phyloP scores from a whole-genome alignment of 768 basidiomycete genomes.

The Termitomyces eurrhizus region DNA sequence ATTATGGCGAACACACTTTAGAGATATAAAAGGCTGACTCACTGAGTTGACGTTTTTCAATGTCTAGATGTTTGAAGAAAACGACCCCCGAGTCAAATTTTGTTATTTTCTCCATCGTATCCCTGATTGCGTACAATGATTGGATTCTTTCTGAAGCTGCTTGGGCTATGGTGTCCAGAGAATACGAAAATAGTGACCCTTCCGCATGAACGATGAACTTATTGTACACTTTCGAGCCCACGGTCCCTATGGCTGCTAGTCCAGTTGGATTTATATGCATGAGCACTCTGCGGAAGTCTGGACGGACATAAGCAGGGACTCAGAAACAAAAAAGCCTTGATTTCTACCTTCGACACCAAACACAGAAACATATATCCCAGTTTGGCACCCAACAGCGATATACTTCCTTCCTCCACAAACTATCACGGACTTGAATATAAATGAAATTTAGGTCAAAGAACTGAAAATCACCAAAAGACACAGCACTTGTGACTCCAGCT shows the following conservation, averaged over 20 bases:
- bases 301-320: not conserved
- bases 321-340: no score
- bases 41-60: conserved; percentile 58
- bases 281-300: conserved; percentile 63
- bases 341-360: conserved; percentile 50
- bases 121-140: conserved; percentile 38
- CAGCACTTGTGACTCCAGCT: conserved; percentile 60
- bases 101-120: conserved; percentile 59
- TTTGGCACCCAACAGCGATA: conserved; percentile 59
- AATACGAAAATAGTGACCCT: conserved; percentile 56
- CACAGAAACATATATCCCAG: conserved; percentile 67
- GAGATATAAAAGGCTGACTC: conserved; percentile 17
- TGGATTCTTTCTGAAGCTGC: conserved; percentile 49
- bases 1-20: not conserved
- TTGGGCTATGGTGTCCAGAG: conserved; percentile 65
- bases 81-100: conserved; percentile 50
- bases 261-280: conserved; percentile 43
- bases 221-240: conserved; percentile 45
- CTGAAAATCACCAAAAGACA: conserved; percentile 50
- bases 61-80: conserved; percentile 55
- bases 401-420: conserved; percentile 49
- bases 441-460: not conserved
- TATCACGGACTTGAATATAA: conserved; percentile 20
- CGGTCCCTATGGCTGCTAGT: conserved; percentile 51
- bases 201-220: conserved; percentile 68